Conservation (phyloP, 1,139 yeast species). For the Kurtzmaniella quercitrusa region DNA sequence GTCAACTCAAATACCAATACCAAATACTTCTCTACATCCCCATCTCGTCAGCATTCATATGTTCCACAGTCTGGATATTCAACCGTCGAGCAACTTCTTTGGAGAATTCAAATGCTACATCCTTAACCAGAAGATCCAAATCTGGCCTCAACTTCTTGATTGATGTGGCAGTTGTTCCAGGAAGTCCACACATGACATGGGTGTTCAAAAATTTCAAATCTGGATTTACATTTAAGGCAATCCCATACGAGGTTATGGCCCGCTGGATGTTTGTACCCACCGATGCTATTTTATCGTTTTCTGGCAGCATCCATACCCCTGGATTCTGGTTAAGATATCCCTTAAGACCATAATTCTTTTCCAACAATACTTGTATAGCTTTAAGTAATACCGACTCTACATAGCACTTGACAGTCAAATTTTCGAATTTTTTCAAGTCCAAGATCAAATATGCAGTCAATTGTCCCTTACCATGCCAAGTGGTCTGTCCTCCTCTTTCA, state of each 20-base stretch:
- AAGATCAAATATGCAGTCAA: conserved; percentile 79
- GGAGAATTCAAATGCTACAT: conserved; percentile 50
- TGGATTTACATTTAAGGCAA: conserved; percentile 75
- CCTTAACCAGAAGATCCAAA: conserved; percentile 24
- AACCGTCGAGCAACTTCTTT: conserved; percentile 47
- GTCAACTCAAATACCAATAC: no score
- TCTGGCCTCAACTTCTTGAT: conserved; percentile 19
- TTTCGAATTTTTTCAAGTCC: conserved; percentile 60
- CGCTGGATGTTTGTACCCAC: conserved; percentile 85
- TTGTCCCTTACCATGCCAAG: conserved; percentile 97
- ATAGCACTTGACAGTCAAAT: conserved; percentile 68
- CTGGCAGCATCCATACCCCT: conserved; percentile 70
- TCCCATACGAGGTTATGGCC: conserved; percentile 84
- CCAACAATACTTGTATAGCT: conserved; percentile 54
- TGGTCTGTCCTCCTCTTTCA: conserved; percentile 93
- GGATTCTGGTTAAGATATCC: conserved; percentile 61
- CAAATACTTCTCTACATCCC: conserved; percentile 6
- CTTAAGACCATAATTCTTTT: conserved; percentile 37
- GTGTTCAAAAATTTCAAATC: conserved; percentile 67
- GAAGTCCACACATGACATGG: conserved; percentile 83
- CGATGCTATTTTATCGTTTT: conserved; percentile 70
- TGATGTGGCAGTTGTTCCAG: conserved; percentile 46
- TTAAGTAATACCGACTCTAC: conserved; percentile 65
- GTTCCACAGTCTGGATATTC: conserved; percentile 45
- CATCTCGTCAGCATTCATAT: conserved; percentile 28